Conservation (phyloP, 1,284 basidiomycete species). For the Termitomyces sp. region DNA sequence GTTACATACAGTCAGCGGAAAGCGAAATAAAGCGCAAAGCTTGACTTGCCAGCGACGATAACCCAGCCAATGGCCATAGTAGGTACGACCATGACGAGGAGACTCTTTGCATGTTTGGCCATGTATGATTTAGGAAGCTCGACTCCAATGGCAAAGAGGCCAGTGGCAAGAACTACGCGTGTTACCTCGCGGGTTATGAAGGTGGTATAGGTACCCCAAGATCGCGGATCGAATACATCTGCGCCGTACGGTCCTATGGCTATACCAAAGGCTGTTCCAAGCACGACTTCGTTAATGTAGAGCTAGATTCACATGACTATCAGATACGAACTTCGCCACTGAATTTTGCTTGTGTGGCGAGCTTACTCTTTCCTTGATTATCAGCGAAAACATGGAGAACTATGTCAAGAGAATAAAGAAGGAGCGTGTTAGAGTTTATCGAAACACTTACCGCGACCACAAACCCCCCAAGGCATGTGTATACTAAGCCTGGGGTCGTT, state of each 20-base stretch:
- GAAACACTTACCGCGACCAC: slow-evolving; percentile 51
- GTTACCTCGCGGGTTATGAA: slow-evolving; percentile 75
- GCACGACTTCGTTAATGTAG: slow-evolving; percentile 89
- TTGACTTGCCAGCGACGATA: slow-evolving; percentile 33
- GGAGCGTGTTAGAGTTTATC: background rate
- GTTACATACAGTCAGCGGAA: background rate
- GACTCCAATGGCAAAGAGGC: slow-evolving; percentile 71
- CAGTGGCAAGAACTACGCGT: slow-evolving; percentile 64
- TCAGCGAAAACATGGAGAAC: slow-evolving; percentile 79
- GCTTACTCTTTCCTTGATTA: slow-evolving; percentile 74
- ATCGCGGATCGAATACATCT: slow-evolving; percentile 74
- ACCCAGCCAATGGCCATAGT: slow-evolving; percentile 79
- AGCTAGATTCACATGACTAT: slow-evolving; percentile 35
- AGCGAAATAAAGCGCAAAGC: background rate
- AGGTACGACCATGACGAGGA: slow-evolving; percentile 65
- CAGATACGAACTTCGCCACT: background rate
- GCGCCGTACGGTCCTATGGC: slow-evolving; percentile 72
- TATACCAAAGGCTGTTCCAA: slow-evolving; percentile 69
- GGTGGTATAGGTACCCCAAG: slow-evolving; percentile 60
- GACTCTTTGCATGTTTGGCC: slow-evolving; percentile 52
- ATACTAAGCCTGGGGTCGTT: slow-evolving; percentile 49
- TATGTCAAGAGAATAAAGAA: slow-evolving; percentile 21
- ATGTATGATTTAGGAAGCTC: slow-evolving; percentile 69
- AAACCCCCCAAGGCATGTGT: slow-evolving; percentile 78
- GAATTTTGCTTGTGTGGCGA: background rate